Percentiles rank a stretch among this genome's conserved stretches.
These are phyloP conservation scores for Pseudozyma thailandica DNA, from an alignment of 1,284 basidiomycete genomes.

Conservation along the genomic window DNA sequence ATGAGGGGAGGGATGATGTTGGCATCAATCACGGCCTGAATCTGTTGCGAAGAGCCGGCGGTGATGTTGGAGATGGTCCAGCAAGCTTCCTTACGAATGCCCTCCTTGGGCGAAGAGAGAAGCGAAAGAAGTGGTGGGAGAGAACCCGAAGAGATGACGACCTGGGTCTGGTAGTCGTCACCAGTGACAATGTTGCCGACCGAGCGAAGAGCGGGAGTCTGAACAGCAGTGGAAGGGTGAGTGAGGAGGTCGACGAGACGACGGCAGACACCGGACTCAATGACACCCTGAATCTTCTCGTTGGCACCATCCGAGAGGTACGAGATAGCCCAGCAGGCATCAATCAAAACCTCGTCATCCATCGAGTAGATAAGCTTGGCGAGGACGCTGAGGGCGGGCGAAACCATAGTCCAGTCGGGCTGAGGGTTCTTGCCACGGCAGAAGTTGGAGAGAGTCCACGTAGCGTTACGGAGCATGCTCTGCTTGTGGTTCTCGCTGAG, in stretches of 20 bases:
- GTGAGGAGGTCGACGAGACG: constrained; percentile 96
- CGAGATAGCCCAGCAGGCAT: constrained; percentile 99
- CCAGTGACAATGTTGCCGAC: constrained; percentile 99
- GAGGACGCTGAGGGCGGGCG: constrained; percentile 91
- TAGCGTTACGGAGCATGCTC: constrained; percentile 68
- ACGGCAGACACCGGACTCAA: constrained; percentile 96
- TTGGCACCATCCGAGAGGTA: constrained; percentile 99
- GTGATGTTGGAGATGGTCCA: constrained; percentile 99
- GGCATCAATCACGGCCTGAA: constrained; percentile 80
- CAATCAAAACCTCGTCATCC: constrained; percentile 98
- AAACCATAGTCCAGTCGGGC: constrained; percentile 72
- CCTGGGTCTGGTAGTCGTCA: constrained; percentile 97
- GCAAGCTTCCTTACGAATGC: constrained; percentile 92
- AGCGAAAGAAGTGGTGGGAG: constrained; percentile 91
- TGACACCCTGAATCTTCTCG: constrained; percentile 99
- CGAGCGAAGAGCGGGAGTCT: constrained; percentile 95
- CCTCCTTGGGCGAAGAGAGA: constrained; percentile 94
- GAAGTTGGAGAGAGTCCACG: constrained; percentile 68
- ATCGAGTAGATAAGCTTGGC: constrained; percentile 99
- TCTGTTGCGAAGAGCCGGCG: constrained; percentile 94
- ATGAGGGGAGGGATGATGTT: constrained; percentile 96
- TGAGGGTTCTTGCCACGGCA: constrained; percentile 68
- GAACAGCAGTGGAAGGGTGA: constrained; percentile 96
- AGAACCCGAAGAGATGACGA: constrained; percentile 95
- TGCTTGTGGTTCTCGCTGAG: constrained; percentile 68